Base-by-base conservation (phyloP, 768 basidiomycete species). In the Panaeolus cyanescens region DNA sequence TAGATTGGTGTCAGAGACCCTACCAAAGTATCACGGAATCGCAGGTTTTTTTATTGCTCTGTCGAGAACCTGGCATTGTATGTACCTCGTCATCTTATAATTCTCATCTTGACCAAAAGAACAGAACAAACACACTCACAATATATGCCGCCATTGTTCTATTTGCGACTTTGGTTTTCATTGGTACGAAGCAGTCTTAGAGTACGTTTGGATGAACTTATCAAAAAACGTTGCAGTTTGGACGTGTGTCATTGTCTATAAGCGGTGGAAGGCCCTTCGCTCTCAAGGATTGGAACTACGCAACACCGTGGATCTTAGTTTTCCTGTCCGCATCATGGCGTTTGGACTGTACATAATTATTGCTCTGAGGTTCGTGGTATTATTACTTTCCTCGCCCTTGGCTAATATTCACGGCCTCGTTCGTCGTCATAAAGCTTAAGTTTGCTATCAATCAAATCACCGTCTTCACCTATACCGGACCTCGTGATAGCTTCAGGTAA, bases 11-110 rank as follows among this genome's bases (percentile, higher is more conserved):
- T 76, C 1, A 65, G 59, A 8, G 67, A 79, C 55, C 77, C 78
- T 10, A 55, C 57, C 1, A 69, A 65, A 1, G 73, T 83, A 15
- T 79, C 79, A 20, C 79, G 82, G n/a, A 74, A 72, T 64, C 77
- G 82, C 28, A 79, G 82, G 5, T 82, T 80, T 62, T 83, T 84
- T 65, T 83, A 83, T 65, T 84, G 83, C 63, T 83, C 82, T 3
- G 72, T 83, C 6, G 62, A 79, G 13, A 74, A 68, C 9, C 32
- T 64, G 2, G 59, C 70, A 6, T 65, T 83, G 81, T 82, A 64
- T 63, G 77, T 67, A 54, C n/a, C 45, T 25, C 56, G 25, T 4
- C 42, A 30, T 13, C 30, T 15, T 59, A 76, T 13, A 34, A 13
- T 60, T 28, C 15, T 20, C 7, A 6, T 5, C 4, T 22, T 58